Evolutionary conservation across 805 yeast genomes (phyloP), one percentile per base, ranked within the genome.

Genomic region (Candida tibetensis): DNA sequence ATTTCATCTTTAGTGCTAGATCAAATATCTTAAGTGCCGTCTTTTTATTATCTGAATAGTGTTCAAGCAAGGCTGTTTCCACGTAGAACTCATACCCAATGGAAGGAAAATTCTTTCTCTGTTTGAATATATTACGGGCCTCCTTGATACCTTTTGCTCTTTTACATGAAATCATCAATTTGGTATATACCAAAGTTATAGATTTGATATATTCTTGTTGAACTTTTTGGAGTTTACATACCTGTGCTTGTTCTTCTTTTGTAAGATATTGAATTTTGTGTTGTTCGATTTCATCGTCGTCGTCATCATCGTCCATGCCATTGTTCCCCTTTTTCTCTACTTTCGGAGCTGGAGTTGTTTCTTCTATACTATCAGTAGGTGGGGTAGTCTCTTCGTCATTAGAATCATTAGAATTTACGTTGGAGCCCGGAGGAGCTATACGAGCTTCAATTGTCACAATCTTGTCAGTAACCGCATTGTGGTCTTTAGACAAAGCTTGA

Each of bases 1-100:
- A 54, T 54, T 79, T 85, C 66, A 86, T 66, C 5, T 40, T 40
- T 26, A 40, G 27, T 42, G 95, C 97, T 30, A 86, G 60, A 45
- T 85, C 95, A 57, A 87, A 82, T 14, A 90, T 80, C 53, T 82
- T 82, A 36, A 74, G 66, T 0, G 96, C 90, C 31, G 85, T 79
- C 37, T 77, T 81, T 17, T 73, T 64, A 44, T 81, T 84, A 42
- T 77, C 81, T 42, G 82, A 71, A 48, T 77, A 79, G 49, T 76
- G 81, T 55, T 91, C 99, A 67, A 89, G 70, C 55, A 78, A 67
- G 0, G 97, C 96, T 52, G 85, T 83, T 42, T 86, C 91, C 15
- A 82, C 81, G 60, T 76, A 91, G 15, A 91, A 74, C 49, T 87
- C 87, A 66, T 81, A 79, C 0, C 95, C 82, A 29, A 84, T 62